Percentiles rank a stretch among this genome's conserved stretches.
Evolutionary conservation across 164 flowering plant genomes (phyloP).

Genomic region (Sedum album): DNA sequence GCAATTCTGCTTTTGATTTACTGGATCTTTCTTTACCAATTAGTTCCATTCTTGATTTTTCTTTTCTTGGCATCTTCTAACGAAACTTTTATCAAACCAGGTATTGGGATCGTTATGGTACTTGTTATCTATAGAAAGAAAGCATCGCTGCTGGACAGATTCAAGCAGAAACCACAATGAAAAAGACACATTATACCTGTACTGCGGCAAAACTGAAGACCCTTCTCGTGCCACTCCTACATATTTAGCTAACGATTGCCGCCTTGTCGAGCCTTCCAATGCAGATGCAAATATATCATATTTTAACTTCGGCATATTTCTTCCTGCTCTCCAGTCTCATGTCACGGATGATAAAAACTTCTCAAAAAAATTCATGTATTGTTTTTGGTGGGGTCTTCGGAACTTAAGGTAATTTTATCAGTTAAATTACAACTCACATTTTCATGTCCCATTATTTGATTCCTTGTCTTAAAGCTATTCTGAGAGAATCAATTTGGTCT

Average conservation of each 20-base stretch:
- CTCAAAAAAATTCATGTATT: constrained; percentile 57
- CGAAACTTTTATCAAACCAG: constrained; percentile 21
- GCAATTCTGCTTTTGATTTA: not conserved
- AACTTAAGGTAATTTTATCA: constrained; percentile 54
- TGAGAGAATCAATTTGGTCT: not conserved
- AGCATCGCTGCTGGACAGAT: constrained; percentile 56
- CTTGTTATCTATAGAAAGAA: constrained; percentile 65
- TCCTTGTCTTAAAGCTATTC: not conserved
- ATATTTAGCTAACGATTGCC: constrained; percentile 31
- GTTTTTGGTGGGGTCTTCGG: constrained; percentile 98
- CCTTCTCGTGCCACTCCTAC: not conserved
- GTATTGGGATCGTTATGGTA: constrained; percentile 84
- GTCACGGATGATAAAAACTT: constrained; percentile 53
- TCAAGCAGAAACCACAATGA: constrained; percentile 21
- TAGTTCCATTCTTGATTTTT: not conserved
- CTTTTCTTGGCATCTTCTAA: not conserved
- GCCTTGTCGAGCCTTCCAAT: constrained; percentile 15
- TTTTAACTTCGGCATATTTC: constrained; percentile 80
- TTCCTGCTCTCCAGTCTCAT: constrained; percentile 51
- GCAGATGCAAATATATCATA: constrained; percentile 10
- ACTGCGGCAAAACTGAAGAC: constrained; percentile 27
- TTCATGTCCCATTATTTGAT: not conserved
- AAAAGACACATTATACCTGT: constrained; percentile 15
- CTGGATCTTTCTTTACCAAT: not conserved
- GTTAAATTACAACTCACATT: not conserved